Percentiles rank a stretch among this genome's conserved stretches.
phyloP scores from a whole-genome alignment of 352 stramenopile genomes.

The Pythium chondricola region DNA sequence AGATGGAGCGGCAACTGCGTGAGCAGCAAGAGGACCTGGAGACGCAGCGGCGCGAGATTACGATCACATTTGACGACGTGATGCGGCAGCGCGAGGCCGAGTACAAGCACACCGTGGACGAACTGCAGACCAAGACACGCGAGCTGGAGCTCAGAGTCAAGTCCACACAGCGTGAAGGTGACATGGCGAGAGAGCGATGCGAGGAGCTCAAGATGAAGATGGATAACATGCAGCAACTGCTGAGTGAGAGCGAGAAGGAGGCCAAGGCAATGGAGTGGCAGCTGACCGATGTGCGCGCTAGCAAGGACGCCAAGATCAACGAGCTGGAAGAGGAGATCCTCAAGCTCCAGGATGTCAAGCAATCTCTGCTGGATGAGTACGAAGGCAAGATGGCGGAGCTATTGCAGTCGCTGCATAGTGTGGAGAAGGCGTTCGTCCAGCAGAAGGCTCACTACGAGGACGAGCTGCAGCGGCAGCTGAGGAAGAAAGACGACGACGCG shows the following conservation, averaged over 20 bases:
- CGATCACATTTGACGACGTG: constrained; percentile 71
- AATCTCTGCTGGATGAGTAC: constrained; percentile 78
- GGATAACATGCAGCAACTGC: constrained; percentile 53
- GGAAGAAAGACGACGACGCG: constrained; percentile 33
- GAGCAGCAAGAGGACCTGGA: constrained; percentile 81
- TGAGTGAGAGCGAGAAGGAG: constrained; percentile 61
- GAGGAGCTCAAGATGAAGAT: constrained; percentile 61
- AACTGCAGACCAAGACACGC: constrained; percentile 31
- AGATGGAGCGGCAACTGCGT: constrained; percentile 42
- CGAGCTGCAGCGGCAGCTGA: constrained; percentile 38
- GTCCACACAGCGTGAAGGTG: constrained; percentile 29
- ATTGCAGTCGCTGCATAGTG: constrained; percentile 67
- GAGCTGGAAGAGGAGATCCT: constrained; percentile 56
- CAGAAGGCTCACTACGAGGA: constrained; percentile 78
- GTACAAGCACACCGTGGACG: constrained; percentile 41
- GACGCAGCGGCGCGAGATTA: constrained; percentile 62
- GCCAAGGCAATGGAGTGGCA: constrained; percentile 66
- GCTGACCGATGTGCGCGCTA: constrained; percentile 42
- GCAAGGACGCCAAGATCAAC: constrained; percentile 53
- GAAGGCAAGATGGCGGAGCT: constrained; percentile 83
- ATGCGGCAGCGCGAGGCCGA: constrained; percentile 58
- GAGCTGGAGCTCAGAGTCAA: constrained; percentile 69
- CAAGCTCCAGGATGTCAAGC: constrained; percentile 64
- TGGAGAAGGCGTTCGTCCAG: constrained; percentile 81
- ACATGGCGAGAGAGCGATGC: constrained; percentile 31